Evolutionary conservation across 306 rosid species (phyloP), one percentile per base, ranked within the genome.

Genomic region (Adenanthera pavonina): DNA sequence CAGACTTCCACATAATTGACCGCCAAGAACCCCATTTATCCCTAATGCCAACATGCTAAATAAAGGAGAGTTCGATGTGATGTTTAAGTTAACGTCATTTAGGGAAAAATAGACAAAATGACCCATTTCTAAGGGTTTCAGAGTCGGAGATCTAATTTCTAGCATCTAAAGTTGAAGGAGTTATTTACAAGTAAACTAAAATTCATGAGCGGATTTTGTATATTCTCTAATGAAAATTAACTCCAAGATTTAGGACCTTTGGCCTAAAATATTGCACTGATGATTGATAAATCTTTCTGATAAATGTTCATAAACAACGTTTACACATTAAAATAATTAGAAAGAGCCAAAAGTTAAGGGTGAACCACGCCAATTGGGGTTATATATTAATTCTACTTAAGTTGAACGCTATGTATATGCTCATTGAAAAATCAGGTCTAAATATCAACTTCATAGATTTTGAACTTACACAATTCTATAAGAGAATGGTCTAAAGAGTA

Each of bases 221-320:
- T 38, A 59, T 59, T 59, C 65, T 59, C 65, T 25, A 34, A 25
- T 59, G 1, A 10, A 59, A 59, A 77, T 16, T 65, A 80, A 48
- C 76, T 76, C 71, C 76, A 72, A 17, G 40, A 38, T 72, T 72
- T 60, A 72, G 65, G 61, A 71, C 67, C 62, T 56, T 48, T 17
- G 16, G 60, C 66, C 9, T 33, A 25, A 59, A 62, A 56, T 61
- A 51, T 43, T 30, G 30, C n/a, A 33, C 20, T 33, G 44, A 56
- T 57, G 43, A 80, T 35, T 52, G 40, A 73, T 12, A 84, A 14
- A 41, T 60, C 67, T 48, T 47, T 25, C 48, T 68, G 5, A 48
- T 51, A 47, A 51, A 69, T 77, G 46, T 51, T 74, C 74, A 19
- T 62, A 62, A 65, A 46, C 61, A 60, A 52, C 53, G 44, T 51